These are phyloP conservation scores for Leptographium radiaticola DNA, from an alignment of 2,329 filamentous ascomycete genomes.

Conservation along the genomic window DNA sequence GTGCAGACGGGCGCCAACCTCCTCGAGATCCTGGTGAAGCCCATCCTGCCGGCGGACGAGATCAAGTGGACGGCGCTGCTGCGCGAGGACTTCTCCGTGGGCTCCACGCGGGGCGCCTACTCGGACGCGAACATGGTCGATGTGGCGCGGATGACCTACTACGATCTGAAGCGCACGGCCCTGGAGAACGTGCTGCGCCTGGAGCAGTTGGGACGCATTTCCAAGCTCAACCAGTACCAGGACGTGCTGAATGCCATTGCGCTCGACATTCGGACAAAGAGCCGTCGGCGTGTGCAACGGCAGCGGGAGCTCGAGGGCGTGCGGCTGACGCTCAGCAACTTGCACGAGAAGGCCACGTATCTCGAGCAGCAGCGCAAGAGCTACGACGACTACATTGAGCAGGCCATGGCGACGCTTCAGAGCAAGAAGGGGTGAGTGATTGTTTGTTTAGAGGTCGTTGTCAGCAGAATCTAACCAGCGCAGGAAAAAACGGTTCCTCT, in stretches of 20 bases:
- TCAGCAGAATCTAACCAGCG: slow-evolving; percentile 3
- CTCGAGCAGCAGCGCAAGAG: slow-evolving; percentile 91
- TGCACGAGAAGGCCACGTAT: slow-evolving; percentile 80
- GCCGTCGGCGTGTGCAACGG: slow-evolving; percentile 78
- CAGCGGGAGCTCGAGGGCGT: slow-evolving; percentile 83
- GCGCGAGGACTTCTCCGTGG: slow-evolving; percentile 64
- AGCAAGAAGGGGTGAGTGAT: slow-evolving; percentile 73
- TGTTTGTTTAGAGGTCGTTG: background rate
- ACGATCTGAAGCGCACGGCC: slow-evolving; percentile 82
- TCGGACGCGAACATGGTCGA: slow-evolving; percentile 82
- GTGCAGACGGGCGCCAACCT: slow-evolving; percentile 85
- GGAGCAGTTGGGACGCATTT: slow-evolving; percentile 78
- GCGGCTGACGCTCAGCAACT: slow-evolving; percentile 56
- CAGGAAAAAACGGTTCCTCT: slow-evolving; percentile 79
- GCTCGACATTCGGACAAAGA: slow-evolving; percentile 93
- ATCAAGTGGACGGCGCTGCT: slow-evolving; percentile 74
- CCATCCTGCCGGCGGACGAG: slow-evolving; percentile 76
- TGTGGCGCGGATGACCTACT: slow-evolving; percentile 78
- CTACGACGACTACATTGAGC: slow-evolving; percentile 98
- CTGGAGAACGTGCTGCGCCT: slow-evolving; percentile 88
- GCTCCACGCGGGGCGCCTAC: slow-evolving; percentile 67
- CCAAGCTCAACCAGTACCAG: slow-evolving; percentile 85
- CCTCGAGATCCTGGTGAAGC: slow-evolving; percentile 90
- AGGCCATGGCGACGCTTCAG: slow-evolving; percentile 92
- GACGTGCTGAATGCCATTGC: slow-evolving; percentile 97